Base-by-base conservation (phyloP, 1,284 basidiomycete species). In the Papiliotrema flavescens region DNA sequence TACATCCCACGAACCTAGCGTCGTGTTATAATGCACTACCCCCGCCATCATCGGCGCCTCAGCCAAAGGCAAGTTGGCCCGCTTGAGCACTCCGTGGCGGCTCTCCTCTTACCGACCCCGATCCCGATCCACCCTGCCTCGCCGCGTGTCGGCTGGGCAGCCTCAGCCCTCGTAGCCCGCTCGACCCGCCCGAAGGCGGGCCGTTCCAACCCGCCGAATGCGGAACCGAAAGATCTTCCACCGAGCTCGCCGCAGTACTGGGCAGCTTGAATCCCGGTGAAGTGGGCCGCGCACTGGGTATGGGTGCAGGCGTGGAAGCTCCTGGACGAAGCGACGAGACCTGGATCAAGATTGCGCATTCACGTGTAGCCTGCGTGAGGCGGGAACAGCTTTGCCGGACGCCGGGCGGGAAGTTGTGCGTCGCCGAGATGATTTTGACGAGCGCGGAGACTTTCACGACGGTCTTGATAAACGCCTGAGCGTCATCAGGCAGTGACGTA, bases 381-480 rank as follows among this genome's bases (percentile, higher is more conserved):
- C 69, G 64, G 2, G 67, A 68, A 36, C 77, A 63, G 11, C 69
- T 67, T 49, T 72, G 70, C 24, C 76, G 65, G 7, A 76, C 69
- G 11, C 49, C 42, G 0, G 52, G 39, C 13, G 70, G 66, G 59
- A 76, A 73, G 8, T 59, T 52, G 49, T 78, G 73, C 32, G 68
- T 66, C n/a, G 63, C 59, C 26, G 73, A 76, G n/a, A 78, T 67
- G 3, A 62, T 53, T 55, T 75, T 76, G 51, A 78, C 73, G 11
- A 76, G 63, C 54, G 73, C 76, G 20, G 75, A 75, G 0, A 79
- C 76, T 41, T 71, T 71, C 53, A 79, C 74, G 8, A 80, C 79
- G 35, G 73, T 73, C 64, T 78, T 74, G 59, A 72, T 74, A 58
- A 74, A 75, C 11, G 55, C 53, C 28, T 70, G 68, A 6, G 69